Evolutionary conservation across 176 grass and related monocot species (phyloP), one percentile per base, ranked within the genome.

Genomic region (Avena sativa): DNA sequence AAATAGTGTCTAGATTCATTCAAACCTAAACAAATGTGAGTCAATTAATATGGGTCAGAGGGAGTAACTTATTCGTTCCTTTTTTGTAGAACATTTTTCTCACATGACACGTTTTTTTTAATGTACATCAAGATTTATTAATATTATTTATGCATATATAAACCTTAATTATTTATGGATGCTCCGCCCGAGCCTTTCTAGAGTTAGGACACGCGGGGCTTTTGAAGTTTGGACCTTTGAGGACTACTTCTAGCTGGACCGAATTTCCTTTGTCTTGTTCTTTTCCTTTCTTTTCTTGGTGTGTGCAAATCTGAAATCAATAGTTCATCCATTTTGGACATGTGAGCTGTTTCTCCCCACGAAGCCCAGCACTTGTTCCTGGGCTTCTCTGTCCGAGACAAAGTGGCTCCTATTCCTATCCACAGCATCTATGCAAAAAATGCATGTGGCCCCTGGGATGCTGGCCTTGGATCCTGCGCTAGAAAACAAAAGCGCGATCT

Each of bases 401-500:
- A 40, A 47, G 2, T 52, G 52, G 23, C 23, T 76, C 73, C 47
- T 32, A 76, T 55, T 55, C 68, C 17, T 17, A 11, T 44, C 25
- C 25, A 55, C 8, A 2, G 74, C 74, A 76, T 14, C 53, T 14
- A 75, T 32, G 73, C 8, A 65, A 14, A 30, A 65, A 14, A 30
- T 19, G 49, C 48, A 76, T 52, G 49, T 76, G 74, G 49, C 49
- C 23, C 25, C 47, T 76, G 26, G 10, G 14, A 19, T 49, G 25
- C 49, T 76, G 49, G 49, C 49, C 74, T 76, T 76, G 74, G 74
- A 76, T 76, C 74, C 74, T 32, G 74, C 32, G 74, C 74, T 76
- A 76, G 48, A 55, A 76, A 76, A 76, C 74, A 76, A 76, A 76
- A 76, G 74, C 25, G 48, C 25, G 50, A 76, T 76, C 74, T 76